Base-by-base conservation (phyloP, 768 basidiomycete species). In the Termitomyces sp. region DNA sequence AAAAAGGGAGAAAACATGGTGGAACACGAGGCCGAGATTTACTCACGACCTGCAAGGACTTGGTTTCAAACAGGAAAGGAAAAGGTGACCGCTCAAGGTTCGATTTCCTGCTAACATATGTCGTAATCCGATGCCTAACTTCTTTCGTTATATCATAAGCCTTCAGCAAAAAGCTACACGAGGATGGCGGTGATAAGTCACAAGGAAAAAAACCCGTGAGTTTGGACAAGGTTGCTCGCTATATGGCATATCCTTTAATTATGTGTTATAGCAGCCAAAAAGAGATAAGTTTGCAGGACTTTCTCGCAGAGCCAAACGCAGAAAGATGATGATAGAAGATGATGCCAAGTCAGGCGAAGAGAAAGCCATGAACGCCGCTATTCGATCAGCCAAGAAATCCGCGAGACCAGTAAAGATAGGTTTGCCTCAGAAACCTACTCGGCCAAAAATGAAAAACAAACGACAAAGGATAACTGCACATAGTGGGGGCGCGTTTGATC, bases 61-160 rank as follows among this genome's bases (percentile, higher is more conserved):
- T 99, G 97, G 97, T 99, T 99, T 81, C 97, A 98, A 74, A 85
- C 81, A 9, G 78, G 80, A 58, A 90, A 88, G 70, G 93, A 97
- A 66, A 98, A 91, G 75, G 73, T 79, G 61, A 84, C 82, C 60
- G 81, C 93, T 5, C 84, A 88, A 84, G 88, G 95, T 96, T 61
- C 44, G 70, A 58, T 18, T 20, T 27, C 54, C 27, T 37, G 12
- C 41, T 34, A 22, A 54, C 24, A 48, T 47, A 18, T 42, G 7
- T n/a, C n/a, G 55, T 65, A 41, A 61, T 27, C 55, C 39, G 44
- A 52, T 42, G 44, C 33, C 57, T 58, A 12, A 51, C n/a, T 46
- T 37, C 33, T 51, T 42, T 41, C 8, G 34, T 39, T 36, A 42
- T 31, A 34, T 55, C 37, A 41, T 54, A 64, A 97, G 95, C 82